phyloP scores from a whole-genome alignment of 345 rosid species.

The Aurinia saxatilis region DNA sequence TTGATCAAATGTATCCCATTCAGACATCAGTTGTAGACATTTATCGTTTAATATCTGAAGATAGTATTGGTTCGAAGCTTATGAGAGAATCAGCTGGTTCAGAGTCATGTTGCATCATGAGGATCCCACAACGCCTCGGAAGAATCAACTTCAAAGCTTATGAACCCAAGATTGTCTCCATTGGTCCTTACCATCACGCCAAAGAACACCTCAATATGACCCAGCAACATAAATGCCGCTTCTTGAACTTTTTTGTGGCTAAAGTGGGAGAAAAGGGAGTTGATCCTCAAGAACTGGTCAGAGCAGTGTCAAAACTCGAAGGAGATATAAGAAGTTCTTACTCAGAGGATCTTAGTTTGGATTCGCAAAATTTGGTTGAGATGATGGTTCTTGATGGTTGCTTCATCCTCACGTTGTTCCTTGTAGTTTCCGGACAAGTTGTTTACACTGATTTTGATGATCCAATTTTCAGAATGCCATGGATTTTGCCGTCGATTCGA shows the following conservation, averaged over 20 bases:
- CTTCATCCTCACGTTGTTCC: slow-evolving; percentile 47
- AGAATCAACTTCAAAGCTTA: slow-evolving; percentile 33
- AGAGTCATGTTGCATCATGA: slow-evolving; percentile 37
- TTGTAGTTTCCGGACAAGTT: slow-evolving; percentile 35
- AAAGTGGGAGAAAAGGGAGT: slow-evolving; percentile 9
- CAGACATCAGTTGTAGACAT: slow-evolving; percentile 1
- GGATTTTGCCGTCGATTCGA: slow-evolving; percentile 38
- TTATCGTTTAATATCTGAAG: neutral
- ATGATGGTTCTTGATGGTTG: slow-evolving; percentile 60
- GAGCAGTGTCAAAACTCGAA: slow-evolving; percentile 7
- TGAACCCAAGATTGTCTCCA: slow-evolving; percentile 41
- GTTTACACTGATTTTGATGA: slow-evolving; percentile 29
- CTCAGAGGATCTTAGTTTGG: slow-evolving; percentile 18
- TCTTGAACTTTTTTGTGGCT: slow-evolving; percentile 22
- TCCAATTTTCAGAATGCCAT: slow-evolving; percentile 40
- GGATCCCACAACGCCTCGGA: slow-evolving; percentile 37
- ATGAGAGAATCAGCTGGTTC: slow-evolving; percentile 34
- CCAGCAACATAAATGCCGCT: slow-evolving; percentile 44
- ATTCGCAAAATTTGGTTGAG: slow-evolving; percentile 21
- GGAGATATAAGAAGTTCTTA: slow-evolving; percentile 29
- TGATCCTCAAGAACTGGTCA: slow-evolving; percentile 9
- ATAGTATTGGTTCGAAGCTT: slow-evolving; percentile 19
- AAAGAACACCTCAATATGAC: slow-evolving; percentile 29
- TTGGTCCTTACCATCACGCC: slow-evolving; percentile 48
- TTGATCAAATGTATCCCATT: no score